Percentiles rank a stretch among this genome's conserved stretches.
Evolutionary conservation across 2,329 filamentous ascomycete species (phyloP).

Genomic region (Colletotrichum sp.): DNA sequence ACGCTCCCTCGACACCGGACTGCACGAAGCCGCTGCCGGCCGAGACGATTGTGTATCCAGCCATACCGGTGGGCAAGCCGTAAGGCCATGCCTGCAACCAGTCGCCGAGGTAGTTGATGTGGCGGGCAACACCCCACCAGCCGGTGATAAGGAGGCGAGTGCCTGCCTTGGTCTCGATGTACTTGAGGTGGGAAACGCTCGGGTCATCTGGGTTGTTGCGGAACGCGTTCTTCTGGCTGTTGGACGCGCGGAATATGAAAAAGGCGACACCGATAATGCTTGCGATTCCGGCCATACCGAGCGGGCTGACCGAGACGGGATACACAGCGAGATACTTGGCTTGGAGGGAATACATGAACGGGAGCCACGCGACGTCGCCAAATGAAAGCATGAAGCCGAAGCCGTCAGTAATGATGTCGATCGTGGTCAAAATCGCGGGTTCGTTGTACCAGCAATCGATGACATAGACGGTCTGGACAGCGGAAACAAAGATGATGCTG

Average conservation of each 20-base stretch:
- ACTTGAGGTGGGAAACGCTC: constrained; percentile 78
- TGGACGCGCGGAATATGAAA: constrained; percentile 90
- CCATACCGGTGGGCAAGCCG: constrained; percentile 82
- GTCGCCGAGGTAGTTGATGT: constrained; percentile 96
- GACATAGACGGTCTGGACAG: constrained; percentile 82
- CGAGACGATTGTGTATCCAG: constrained; percentile 77
- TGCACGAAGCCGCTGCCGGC: constrained; percentile 53
- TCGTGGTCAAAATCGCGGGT: constrained; percentile 86
- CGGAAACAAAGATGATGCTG: constrained; percentile 80
- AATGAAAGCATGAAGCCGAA: constrained; percentile 96
- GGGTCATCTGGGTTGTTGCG: constrained; percentile 85
- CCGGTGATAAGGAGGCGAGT: constrained; percentile 83
- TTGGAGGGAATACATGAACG: constrained; percentile 86
- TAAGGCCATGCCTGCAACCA: constrained; percentile 95
- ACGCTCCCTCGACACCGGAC: constrained; percentile 53
- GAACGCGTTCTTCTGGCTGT: constrained; percentile 95
- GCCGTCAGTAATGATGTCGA: constrained; percentile 91
- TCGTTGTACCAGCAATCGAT: constrained; percentile 89
- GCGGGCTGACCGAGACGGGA: constrained; percentile 77
- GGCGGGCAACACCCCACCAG: constrained; percentile 91
- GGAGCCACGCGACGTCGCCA: constrained; percentile 91
- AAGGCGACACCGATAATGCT: constrained; percentile 77
- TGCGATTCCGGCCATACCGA: constrained; percentile 69
- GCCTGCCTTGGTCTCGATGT: constrained; percentile 83
- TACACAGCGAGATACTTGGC: constrained; percentile 84